Evolutionary conservation across 495 filamentous ascomycete genomes (phyloP).

Genomic region (Daldinia caldariorum): DNA sequence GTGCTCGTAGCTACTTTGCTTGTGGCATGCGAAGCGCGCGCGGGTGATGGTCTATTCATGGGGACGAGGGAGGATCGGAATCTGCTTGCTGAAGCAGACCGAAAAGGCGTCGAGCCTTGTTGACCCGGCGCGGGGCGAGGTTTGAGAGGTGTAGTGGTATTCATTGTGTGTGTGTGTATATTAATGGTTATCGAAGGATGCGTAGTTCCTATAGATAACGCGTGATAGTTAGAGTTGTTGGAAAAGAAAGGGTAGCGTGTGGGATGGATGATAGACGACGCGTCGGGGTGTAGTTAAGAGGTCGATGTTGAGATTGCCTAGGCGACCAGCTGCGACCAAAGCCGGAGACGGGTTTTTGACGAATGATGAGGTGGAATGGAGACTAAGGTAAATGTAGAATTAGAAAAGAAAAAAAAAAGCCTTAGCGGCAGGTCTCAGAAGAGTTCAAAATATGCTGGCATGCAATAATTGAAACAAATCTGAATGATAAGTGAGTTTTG

Average conservation of each 20-base stretch:
- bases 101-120: constrained; percentile 48
- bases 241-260: constrained; percentile 10
- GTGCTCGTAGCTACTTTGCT: constrained; percentile 29
- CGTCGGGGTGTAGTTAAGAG: constrained; percentile 29
- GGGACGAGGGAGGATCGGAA: constrained; percentile 48
- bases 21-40: constrained; percentile 23
- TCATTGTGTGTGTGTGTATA: constrained; percentile 33
- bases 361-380: constrained; percentile 17
- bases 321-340: constrained; percentile 29
- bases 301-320: constrained; percentile 25
- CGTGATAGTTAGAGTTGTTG: constrained; percentile 19
- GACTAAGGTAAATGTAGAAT: constrained; percentile 22
- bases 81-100: constrained; percentile 43
- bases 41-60: constrained; percentile 34
- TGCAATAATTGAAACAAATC: constrained; percentile 31
- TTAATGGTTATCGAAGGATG: background rate
- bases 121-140: constrained; percentile 45
- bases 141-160: constrained; percentile 44
- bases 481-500: constrained; percentile 8
- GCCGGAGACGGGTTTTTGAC: constrained; percentile 5
- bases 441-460: constrained; percentile 22
- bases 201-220: constrained; percentile 21
- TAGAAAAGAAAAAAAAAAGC: constrained; percentile 8
- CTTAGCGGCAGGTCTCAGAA: constrained; percentile 21
- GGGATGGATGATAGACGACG: constrained; percentile 36